Conservation (phyloP, 179 eudicot genomes). For the Patellifolia procumbens region DNA sequence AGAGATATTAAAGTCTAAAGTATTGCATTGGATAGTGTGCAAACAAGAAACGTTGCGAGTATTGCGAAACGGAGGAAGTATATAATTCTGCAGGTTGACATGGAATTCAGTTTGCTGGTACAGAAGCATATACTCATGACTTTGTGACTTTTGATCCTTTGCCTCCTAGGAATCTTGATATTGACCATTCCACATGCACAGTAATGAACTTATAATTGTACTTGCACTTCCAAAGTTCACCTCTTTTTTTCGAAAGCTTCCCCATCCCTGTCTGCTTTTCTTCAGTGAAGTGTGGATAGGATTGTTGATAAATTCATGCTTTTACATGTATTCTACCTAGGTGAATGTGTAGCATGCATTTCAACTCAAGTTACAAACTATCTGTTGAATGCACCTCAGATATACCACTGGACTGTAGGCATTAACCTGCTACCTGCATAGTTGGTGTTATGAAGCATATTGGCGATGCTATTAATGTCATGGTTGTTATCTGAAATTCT, state of each 20-base stretch:
- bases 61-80: no score
- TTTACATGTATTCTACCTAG: neutral
- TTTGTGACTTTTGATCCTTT: neutral
- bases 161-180: neutral
- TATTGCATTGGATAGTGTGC: no score
- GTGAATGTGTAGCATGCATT: neutral
- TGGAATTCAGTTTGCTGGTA: neutral
- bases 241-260: neutral
- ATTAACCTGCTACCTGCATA: neutral
- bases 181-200: neutral
- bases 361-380: no score
- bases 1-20: no score
- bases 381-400: neutral
- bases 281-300: neutral
- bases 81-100: neutral
- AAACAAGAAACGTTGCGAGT: no score
- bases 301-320: neutral
- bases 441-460: neutral
- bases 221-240: neutral
- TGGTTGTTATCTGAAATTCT: neutral
- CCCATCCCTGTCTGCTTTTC: neutral
- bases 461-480: neutral
- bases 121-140: neutral
- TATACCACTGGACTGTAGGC: neutral
- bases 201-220: neutral